phyloP scores from a whole-genome alignment of 106 monocot genomes.

The Ottelia alismoides region DNA sequence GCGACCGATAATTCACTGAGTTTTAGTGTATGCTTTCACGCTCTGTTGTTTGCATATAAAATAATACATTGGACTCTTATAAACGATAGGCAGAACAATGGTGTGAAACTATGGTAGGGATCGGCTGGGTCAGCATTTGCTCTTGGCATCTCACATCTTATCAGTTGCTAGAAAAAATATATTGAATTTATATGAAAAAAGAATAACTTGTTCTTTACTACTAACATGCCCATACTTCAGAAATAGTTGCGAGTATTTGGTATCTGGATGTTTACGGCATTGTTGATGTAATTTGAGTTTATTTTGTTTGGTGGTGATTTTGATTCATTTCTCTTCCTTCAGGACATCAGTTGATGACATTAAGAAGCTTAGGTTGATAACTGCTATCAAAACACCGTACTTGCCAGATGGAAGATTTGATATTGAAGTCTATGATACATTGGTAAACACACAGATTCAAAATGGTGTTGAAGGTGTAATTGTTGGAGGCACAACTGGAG shows the following conservation, averaged over 20 bases:
- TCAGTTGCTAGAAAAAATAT: no score
- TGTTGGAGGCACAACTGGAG: slow-evolving; percentile 89
- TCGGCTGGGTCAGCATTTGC: no score
- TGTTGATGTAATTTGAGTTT: not conserved
- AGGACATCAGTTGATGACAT: slow-evolving; percentile 78
- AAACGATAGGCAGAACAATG: no score
- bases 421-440: slow-evolving; percentile 68
- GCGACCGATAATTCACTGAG: no score
- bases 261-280: not conserved
- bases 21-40: no score
- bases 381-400: slow-evolving; percentile 90
- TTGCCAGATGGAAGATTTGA: slow-evolving; percentile 91
- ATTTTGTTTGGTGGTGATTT: slow-evolving; percentile 8
- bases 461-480: slow-evolving; percentile 81
- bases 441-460: slow-evolving; percentile 65
- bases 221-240: not conserved
- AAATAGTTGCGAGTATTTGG: not conserved
- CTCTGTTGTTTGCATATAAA: no score
- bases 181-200: no score
- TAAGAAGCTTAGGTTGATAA: slow-evolving; percentile 66
- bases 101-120: no score
- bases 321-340: no score
- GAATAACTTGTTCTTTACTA: no score
- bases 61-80: no score
- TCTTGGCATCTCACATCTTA: no score